Evolutionary conservation across 768 basidiomycete species (phyloP), one percentile per base, ranked within the genome.

Genomic region (Suillus discolor): DNA sequence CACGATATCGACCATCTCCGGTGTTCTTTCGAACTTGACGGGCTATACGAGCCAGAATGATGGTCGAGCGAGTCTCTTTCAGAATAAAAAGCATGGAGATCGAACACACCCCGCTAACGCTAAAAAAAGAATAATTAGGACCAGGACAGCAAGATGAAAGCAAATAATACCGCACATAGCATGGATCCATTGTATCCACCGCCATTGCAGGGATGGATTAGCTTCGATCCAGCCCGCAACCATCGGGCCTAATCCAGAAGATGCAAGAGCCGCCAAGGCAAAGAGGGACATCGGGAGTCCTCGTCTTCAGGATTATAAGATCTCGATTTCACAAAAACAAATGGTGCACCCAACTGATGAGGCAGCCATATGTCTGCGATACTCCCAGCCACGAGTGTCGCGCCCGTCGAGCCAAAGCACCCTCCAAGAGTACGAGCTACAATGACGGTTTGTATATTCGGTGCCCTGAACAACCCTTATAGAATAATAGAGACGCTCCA

Each of bases 181-280:
- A 67, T 88, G 87, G 11, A 92, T 83, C 92, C 92, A 94, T 70
- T 93, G 87, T 31, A 96, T 92, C 91, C 92, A 94, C 34, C 91
- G 80, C 91, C 93, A 94, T 67, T 82, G 81, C 1, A 93, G 73
- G 23, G 77, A 77, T 0, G 79, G 71, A 65, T 87, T 84, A 66
- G 84, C 81, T 71, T 91, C 89, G 25, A 91, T 81, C 87, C 87
- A 92, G 16, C 88, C 89, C 28, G 87, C 85, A 4, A 83, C 72
- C 0, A 90, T 72, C 0, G 92, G 88, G 3, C 87, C 92, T 1
- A 93, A 42, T 0, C 87, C 90, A 0, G 84, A 86, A 0, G 86
- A 88, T 2, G 83, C 84, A 12, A 93, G 71, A 0, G 87, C 90
- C 0, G 81, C 78, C 6, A 87, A 69, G 0, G 90, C 80, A 73